Base-by-base conservation (phyloP, 2,329 filamentous ascomycete genomes). In the Aspergillus transmontanensis region DNA sequence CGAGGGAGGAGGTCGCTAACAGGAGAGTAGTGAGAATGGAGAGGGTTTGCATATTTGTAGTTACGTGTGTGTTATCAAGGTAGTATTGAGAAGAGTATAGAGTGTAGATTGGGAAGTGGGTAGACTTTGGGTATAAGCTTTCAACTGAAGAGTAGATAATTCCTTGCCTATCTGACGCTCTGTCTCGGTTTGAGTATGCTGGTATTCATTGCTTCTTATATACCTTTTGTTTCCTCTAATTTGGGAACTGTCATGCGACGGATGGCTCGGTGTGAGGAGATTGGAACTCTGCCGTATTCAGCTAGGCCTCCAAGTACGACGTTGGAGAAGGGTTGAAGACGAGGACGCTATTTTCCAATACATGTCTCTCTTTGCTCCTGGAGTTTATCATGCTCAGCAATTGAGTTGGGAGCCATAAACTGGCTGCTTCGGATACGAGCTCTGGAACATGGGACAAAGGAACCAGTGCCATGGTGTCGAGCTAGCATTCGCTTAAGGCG, bases 1-100 rank as follows among this genome's bases (percentile, higher is more conserved):
- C 69, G 21, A 75, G 56, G 46, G 71, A 64, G 54, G 72, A 62
- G 41, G 69, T 65, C 32, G 70, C 63, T 26, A 76, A 60, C 67
- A 75, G 62, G 67, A 74, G 58, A 36, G 70, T 45, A 58, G 72
- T 59, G 50, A 68, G 36, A 54, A 71, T 56, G 43, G 71, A 61
- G 65, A 73, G 58, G 59, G 60, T 56, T 41, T 72, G 71, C 75
- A 78, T 77, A 50, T 56, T 74, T 62, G 32, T 58, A 21, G 59
- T 51, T 34, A 23, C 11, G 14, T 55, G 56, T 81, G 36, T 3
- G 21, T 32, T 41, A 21, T 60, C 41, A 48, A 46, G 12, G 10
- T 43, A 45, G 34, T 34, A n/a, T 21, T 45, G 7, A n/a, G n/a
- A 46, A 7, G 39, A 41, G 26, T 19, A 46, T 32, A 41, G 6